Conservation (phyloP, 805 yeast species). For the Yamadazyma akitaensis region DNA sequence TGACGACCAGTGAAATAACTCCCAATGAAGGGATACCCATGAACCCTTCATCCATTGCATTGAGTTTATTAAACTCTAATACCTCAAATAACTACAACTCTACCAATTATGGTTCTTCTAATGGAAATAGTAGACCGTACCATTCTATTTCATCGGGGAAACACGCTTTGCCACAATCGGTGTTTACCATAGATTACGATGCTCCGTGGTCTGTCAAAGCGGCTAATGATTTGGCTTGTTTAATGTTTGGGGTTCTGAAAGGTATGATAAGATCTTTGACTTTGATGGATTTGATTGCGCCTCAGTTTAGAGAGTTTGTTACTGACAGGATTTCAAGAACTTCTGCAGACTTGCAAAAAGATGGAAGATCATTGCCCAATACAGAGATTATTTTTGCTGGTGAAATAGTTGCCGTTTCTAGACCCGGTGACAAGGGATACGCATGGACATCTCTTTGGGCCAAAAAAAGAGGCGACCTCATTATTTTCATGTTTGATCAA, state of each 20-base stretch:
- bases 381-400: constrained; percentile 68
- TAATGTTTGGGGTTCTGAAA: constrained; percentile 78
- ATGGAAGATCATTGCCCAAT: constrained; percentile 13
- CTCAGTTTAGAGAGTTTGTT: constrained; percentile 71
- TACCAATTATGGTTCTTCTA: background rate
- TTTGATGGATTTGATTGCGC: constrained; percentile 72
- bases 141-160: constrained; percentile 69
- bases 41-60: constrained; percentile 32
- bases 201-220: constrained; percentile 81
- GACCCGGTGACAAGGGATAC: constrained; percentile 56
- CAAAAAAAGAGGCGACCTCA: constrained; percentile 62
- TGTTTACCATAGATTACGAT: constrained; percentile 70
- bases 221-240: constrained; percentile 85
- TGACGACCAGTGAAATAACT: constrained; percentile 21
- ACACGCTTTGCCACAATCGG: constrained; percentile 74
- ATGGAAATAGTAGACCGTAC: constrained; percentile 39
- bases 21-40: constrained; percentile 21
- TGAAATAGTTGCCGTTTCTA: constrained; percentile 74
- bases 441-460: constrained; percentile 95
- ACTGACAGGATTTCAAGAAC: constrained; percentile 39
- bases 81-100: constrained; percentile 1
- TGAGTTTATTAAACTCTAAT: constrained; percentile 21
- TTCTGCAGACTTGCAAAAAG: constrained; percentile 16
- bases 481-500: constrained; percentile 85
- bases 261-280: constrained; percentile 58